Percentiles rank a stretch among this genome's conserved stretches.
Evolutionary conservation across 2,329 filamentous ascomycete species (phyloP).

Genomic region (Hypocreales sp.): DNA sequence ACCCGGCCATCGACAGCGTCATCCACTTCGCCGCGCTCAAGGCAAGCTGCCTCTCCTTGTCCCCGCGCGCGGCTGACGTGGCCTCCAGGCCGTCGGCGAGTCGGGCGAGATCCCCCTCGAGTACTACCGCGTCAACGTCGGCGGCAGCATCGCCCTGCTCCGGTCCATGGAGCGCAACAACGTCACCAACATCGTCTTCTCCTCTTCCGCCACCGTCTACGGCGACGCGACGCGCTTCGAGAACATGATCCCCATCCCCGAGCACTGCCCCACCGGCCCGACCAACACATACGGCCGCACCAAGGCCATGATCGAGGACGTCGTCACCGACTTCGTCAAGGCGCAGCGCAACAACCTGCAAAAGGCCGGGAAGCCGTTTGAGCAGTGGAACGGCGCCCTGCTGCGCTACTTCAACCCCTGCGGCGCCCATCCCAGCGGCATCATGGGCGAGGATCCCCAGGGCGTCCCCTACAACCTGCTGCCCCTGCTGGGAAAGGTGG

Average conservation of each 20-base stretch:
- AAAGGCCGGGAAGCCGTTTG: conserved; percentile 62
- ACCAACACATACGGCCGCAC: conserved; percentile 98
- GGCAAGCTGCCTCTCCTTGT: conserved; percentile 21
- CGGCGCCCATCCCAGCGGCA: conserved; percentile 81
- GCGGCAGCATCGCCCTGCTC: conserved; percentile 77
- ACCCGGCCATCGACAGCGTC: conserved; percentile 91
- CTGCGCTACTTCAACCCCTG: conserved; percentile 97
- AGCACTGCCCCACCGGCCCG: conserved; percentile 87
- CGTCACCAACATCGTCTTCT: conserved; percentile 96
- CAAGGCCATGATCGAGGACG: conserved; percentile 79
- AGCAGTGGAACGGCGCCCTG: conserved; percentile 85
- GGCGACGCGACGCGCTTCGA: conserved; percentile 91
- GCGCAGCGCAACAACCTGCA: conserved; percentile 70
- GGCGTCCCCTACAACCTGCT: conserved; percentile 93
- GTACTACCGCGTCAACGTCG: conserved; percentile 96
- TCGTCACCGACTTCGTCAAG: conserved; percentile 83
- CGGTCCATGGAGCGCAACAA: conserved; percentile 77
- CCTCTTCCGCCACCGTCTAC: conserved; percentile 94
- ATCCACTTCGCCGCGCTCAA: conserved; percentile 98
- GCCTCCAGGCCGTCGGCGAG: conserved; percentile 72
- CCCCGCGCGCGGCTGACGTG: conserved; percentile 3
- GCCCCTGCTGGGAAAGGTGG: conserved; percentile 86
- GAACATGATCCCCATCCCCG: conserved; percentile 98
- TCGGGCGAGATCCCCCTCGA: conserved; percentile 87
- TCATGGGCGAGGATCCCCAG: conserved; percentile 97